phyloP scores from a whole-genome alignment of 441 rosid genomes.

The Pelargonium fulgidum region DNA sequence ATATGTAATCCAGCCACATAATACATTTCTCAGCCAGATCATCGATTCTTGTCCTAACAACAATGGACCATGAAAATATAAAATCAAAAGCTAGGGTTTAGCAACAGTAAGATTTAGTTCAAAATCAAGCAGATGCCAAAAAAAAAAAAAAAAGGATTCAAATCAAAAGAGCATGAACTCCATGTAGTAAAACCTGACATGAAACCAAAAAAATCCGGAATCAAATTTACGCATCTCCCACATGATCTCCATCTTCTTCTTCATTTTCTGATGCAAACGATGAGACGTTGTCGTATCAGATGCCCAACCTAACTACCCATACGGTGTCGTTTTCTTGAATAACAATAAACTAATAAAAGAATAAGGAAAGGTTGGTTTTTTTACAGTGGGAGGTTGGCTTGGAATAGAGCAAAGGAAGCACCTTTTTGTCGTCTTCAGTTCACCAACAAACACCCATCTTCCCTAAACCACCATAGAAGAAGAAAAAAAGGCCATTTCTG shows the following conservation, averaged over 20 bases:
- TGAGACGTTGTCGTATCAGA: too few relatives aligned
- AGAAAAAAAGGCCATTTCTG: constrained; percentile 1
- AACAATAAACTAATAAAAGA: neutral
- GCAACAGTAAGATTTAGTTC: neutral
- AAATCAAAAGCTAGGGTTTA: neutral
- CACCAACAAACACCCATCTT: constrained; percentile 29
- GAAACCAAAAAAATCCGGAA: constrained; percentile 35
- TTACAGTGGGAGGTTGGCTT: constrained; percentile 6
- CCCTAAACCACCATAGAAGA: constrained; percentile 22
- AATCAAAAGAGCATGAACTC: constrained; percentile 70
- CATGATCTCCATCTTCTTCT: constrained; percentile 40
- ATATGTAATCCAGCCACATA: too few relatives aligned
- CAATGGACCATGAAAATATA: neutral
- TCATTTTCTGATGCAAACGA: constrained; percentile 7
- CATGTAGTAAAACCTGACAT: constrained; percentile 73
- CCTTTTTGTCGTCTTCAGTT: constrained; percentile 29
- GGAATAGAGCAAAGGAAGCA: constrained; percentile 10
- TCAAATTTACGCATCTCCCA: constrained; percentile 39
- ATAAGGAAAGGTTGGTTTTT: constrained; percentile 1
- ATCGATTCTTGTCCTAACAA: constrained; percentile 67
- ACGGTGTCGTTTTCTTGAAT: neutral
- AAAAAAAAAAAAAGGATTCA: constrained; percentile 24
- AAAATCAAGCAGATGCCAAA: neutral
- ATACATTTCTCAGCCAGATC: constrained; percentile 41
- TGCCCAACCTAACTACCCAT: neutral